phyloP scores from a whole-genome alignment of 495 filamentous ascomycete species.

The Xylaria flabelliformis region DNA sequence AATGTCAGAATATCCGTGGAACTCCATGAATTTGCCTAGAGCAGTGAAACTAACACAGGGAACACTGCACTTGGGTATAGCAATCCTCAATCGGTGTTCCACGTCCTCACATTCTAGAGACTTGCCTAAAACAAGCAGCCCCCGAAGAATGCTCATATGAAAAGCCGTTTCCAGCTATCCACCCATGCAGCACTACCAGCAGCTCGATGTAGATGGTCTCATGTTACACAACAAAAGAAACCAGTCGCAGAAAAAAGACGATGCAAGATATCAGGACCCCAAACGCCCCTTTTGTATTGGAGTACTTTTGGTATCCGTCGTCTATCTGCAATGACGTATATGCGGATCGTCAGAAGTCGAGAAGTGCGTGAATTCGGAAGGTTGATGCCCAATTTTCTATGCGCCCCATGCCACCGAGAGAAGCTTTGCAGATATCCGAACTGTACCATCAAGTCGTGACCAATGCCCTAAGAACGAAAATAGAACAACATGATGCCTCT shows the following conservation, averaged over 20 bases:
- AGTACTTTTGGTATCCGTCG: constrained; percentile 70
- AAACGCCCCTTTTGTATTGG: constrained; percentile 61
- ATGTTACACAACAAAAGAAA: constrained; percentile 48
- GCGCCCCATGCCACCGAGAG: constrained; percentile 54
- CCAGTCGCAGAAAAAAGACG: constrained; percentile 54
- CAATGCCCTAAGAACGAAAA: constrained; percentile 53
- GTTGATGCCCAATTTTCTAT: constrained; percentile 52
- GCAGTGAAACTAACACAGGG: constrained; percentile 52
- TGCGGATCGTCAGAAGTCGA: constrained; percentile 39
- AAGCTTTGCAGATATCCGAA: constrained; percentile 61
- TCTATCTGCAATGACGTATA: constrained; percentile 69
- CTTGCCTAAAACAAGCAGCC: constrained; percentile 33
- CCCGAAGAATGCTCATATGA: constrained; percentile 46
- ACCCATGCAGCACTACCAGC: constrained; percentile 57
- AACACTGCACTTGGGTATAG: constrained; percentile 57
- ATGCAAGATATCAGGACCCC: constrained; percentile 91
- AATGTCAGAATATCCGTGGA: constrained; percentile 18
- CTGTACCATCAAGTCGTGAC: constrained; percentile 53
- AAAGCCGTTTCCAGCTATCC: constrained; percentile 60
- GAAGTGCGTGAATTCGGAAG: constrained; percentile 34
- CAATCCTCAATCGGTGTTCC: constrained; percentile 63
- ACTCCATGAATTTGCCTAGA: constrained; percentile 58
- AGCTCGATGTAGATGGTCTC: constrained; percentile 41
- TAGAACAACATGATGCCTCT: constrained; percentile 59
- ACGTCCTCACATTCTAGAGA: constrained; percentile 59